Evolutionary conservation across 164 flowering plant genomes (phyloP).

Genomic region (Liriodendron chinense): DNA sequence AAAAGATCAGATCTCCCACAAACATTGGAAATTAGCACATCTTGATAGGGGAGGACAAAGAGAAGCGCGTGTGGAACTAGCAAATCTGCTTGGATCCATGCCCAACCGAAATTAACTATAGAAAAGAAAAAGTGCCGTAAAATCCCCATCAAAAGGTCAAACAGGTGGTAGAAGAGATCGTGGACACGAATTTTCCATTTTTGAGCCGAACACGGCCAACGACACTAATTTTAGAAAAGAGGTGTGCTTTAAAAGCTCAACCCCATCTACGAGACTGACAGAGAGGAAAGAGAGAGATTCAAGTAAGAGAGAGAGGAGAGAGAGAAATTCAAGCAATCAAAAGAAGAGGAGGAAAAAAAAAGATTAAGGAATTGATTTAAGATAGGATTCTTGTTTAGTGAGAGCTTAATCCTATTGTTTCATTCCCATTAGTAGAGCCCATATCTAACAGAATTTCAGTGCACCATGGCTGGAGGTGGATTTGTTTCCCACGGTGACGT

Average conservation of each 20-base stretch:
- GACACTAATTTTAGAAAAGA: not conserved
- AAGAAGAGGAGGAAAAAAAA: not conserved
- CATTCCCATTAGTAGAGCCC: not conserved
- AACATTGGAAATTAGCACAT: too few relatives aligned
- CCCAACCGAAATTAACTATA: too few relatives aligned
- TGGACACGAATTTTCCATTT: not conserved
- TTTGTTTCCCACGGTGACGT: slow-evolving; percentile 16
- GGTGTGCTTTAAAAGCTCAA: not conserved
- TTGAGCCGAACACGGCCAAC: not conserved
- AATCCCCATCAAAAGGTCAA: not conserved
- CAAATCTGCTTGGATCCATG: too few relatives aligned
- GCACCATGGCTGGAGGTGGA: slow-evolving; percentile 23
- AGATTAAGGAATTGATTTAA: not conserved
- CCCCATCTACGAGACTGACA: not conserved
- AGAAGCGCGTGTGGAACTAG: too few relatives aligned
- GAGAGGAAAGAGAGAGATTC: not conserved
- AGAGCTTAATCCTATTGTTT: not conserved
- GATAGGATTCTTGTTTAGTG: not conserved
- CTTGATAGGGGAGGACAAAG: too few relatives aligned
- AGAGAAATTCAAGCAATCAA: not conserved
- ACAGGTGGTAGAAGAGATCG: not conserved
- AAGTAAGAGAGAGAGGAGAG: too few relatives aligned
- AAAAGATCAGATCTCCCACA: too few relatives aligned
- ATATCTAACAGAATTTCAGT: not conserved
- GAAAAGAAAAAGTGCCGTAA: too few relatives aligned